Evolutionary conservation across 805 yeast genomes (phyloP), one percentile per base, ranked within the genome.

Genomic region (Vanderwaltozyma tropicalis): DNA sequence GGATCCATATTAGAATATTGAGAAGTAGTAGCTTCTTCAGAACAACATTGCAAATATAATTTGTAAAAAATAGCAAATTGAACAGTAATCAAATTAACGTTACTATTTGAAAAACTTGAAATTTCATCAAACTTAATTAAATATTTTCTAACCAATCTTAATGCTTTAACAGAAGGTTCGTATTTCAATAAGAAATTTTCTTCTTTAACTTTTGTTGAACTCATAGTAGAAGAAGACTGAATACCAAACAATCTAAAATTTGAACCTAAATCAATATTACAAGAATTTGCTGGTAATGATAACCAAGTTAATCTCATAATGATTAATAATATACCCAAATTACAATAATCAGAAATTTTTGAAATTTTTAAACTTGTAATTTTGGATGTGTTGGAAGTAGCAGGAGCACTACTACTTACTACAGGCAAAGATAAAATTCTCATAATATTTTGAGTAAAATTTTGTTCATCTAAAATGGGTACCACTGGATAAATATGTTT

Each of bases 391-490:
- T 41, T 46, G 4, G 26, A 26, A 2, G 38, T 33, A 16, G 38
- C 31, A 18, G 32, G 30, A 7, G 40, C 30, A 7, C 29, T 28
- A 16, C 19, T 13, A 24, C 35, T 26, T 18, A 24, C 28, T 8
- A 33, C 28, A 13, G 25, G 22, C 8, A 38, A 30, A 6, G 35
- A 19, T 28, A 57, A 40, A 25, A 59, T 59, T 36, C 53, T 53
- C 35, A 42, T 47, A 21, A 53, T 49, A 41, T 55, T 62, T 22
- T 44, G 41, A 37, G 53, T 57, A 63, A 62, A 37, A 47, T 60
- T 51, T 37, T 43, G 52, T 38, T 80, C 85, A 54, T 80, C 86
- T 25, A 80, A 57, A 43, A 71, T 76, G 3, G 92, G 88, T 47
- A 80, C 64, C 40, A 71, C 77, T 12, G 82, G 71, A 52, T 81